phyloP scores from a whole-genome alignment of 2,329 filamentous ascomycete genomes.

The Beauveria brongniartii region DNA sequence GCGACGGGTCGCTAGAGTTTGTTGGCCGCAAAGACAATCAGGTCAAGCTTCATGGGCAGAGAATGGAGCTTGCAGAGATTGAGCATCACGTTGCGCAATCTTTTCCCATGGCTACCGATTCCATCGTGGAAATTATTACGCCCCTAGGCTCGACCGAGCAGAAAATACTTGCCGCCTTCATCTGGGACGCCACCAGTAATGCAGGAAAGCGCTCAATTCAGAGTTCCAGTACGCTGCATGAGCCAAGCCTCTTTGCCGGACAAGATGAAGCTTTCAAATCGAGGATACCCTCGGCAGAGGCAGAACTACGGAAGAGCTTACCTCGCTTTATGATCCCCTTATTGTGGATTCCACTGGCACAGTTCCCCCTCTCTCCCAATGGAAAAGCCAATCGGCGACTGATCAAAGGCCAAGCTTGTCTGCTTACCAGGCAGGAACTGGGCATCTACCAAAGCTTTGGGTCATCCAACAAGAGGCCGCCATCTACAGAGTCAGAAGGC shows the following conservation, averaged over 20 bases:
- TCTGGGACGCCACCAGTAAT: not conserved
- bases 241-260: not conserved
- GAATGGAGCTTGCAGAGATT: constrained; percentile 18
- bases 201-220: not conserved
- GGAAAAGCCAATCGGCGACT: not conserved
- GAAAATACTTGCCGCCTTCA: constrained; percentile 28
- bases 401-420: not conserved
- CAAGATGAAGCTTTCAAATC: not conserved
- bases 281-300: not conserved
- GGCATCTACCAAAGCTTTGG: not conserved
- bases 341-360: not conserved
- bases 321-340: constrained; percentile 2
- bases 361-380: not conserved
- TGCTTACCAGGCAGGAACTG: not conserved
- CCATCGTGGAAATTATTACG: constrained; percentile 31
- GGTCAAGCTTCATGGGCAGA: constrained; percentile 16
- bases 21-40: constrained; percentile 11
- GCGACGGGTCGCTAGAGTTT: constrained; percentile 13
- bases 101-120: constrained; percentile 6
- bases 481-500: not conserved
- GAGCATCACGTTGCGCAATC: constrained; percentile 19
- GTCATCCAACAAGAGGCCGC: not conserved
- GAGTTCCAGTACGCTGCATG: not conserved
- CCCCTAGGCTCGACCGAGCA: not conserved
- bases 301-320: not conserved